A percentile compares a stretch with the other conserved stretches of the same genome.
phyloP scores from a whole-genome alignment of 2,329 filamentous ascomycete species.

The Sporothrix brunneoviolacea region DNA sequence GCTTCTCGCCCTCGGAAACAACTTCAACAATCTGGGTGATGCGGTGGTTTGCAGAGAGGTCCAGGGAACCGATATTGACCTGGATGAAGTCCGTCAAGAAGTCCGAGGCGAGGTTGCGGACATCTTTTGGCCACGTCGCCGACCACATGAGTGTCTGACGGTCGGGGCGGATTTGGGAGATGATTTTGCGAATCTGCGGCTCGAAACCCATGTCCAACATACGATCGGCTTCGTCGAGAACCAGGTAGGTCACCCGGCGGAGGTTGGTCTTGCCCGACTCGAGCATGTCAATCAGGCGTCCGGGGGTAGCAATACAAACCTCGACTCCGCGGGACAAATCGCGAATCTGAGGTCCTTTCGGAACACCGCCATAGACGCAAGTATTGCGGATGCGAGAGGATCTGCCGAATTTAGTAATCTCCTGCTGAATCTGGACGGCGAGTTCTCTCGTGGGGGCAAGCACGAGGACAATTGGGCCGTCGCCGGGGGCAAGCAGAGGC shows the following conservation, averaged over 20 bases:
- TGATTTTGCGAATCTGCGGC: slow-evolving; percentile 98
- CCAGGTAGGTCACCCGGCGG: slow-evolving; percentile 93
- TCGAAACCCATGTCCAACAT: slow-evolving; percentile 99
- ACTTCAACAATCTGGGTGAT: slow-evolving; percentile 98
- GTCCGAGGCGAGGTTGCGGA: slow-evolving; percentile 82
- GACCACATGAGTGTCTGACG: slow-evolving; percentile 99
- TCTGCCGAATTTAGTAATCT: slow-evolving; percentile 97
- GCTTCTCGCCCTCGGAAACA: slow-evolving; percentile 93
- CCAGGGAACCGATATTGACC: slow-evolving; percentile 96
- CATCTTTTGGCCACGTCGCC: slow-evolving; percentile 98
- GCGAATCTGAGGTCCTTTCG: slow-evolving; percentile 93
- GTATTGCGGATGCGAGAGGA: slow-evolving; percentile 98
- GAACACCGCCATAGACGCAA: slow-evolving; percentile 97
- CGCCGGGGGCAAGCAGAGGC: slow-evolving; percentile 87
- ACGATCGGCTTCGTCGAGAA: slow-evolving; percentile 97
- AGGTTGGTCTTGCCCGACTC: slow-evolving; percentile 98
- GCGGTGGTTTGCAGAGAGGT: slow-evolving; percentile 92
- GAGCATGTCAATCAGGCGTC: slow-evolving; percentile 97
- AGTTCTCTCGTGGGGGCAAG: slow-evolving; percentile 95
- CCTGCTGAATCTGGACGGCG: slow-evolving; percentile 96
- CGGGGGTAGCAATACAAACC: slow-evolving; percentile 96
- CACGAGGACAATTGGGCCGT: slow-evolving; percentile 93
- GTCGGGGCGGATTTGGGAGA: slow-evolving; percentile 93
- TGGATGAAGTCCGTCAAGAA: slow-evolving; percentile 96
- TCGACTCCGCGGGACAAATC: slow-evolving; percentile 93